Evolutionary conservation across 257 asterid species (phyloP).

Genomic region (Echites panduratus): DNA sequence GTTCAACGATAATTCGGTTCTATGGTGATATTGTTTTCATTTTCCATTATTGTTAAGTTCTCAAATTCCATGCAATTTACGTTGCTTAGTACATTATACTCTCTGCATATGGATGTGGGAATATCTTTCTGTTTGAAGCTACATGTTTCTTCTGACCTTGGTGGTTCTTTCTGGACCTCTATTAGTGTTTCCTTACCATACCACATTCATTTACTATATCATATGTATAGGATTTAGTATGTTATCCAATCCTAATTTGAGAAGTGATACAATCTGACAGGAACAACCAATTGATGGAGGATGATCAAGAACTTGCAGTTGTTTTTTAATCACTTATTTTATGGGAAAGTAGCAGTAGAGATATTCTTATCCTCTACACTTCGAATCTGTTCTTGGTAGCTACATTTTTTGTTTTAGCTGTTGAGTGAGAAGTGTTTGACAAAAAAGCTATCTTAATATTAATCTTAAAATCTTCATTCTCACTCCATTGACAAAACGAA

Average conservation of each 20-base stretch:
- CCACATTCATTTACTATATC: background rate
- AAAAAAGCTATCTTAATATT: background rate
- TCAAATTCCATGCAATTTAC: background rate
- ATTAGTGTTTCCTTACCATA: background rate
- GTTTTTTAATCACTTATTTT: background rate
- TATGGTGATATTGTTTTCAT: background rate
- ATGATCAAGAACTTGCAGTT: background rate
- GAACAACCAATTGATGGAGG: background rate
- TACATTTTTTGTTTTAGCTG: too few relatives aligned
- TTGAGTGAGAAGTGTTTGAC: background rate
- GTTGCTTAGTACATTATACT: background rate
- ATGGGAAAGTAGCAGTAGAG: too few relatives aligned
- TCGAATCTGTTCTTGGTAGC: too few relatives aligned
- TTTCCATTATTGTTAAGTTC: background rate
- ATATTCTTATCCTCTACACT: too few relatives aligned
- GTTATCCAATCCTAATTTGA: background rate
- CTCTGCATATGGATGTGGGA: background rate
- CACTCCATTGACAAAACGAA: background rate
- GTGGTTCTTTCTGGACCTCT: background rate
- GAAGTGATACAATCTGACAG: background rate
- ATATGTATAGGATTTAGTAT: background rate
- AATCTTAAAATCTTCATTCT: background rate
- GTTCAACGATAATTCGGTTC: background rate
- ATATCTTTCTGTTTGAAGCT: background rate
- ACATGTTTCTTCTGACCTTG: background rate